Conservation (phyloP, 768 basidiomycete genomes). For the Paxillus rubicundulus region DNA sequence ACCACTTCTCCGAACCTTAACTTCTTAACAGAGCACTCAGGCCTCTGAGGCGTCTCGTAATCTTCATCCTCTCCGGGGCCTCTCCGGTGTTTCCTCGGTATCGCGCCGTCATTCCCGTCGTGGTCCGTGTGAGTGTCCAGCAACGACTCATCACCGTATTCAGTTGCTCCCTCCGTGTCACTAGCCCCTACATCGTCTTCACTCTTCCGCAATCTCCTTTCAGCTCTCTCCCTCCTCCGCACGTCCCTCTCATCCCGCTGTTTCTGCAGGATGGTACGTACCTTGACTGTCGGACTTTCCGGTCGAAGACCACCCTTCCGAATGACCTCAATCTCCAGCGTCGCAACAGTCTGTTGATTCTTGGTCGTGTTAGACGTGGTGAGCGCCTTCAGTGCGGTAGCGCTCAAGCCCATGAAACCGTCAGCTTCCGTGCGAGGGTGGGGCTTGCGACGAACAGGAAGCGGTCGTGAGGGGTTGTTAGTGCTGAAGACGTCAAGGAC, state of each 20-base stretch:
- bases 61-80: slow-evolving; percentile 84
- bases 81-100: slow-evolving; percentile 44
- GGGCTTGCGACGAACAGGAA: slow-evolving; percentile 45
- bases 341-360: slow-evolving; percentile 66
- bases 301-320: slow-evolving; percentile 68
- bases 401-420: slow-evolving; percentile 64
- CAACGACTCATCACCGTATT: slow-evolving; percentile 6
- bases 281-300: slow-evolving; percentile 76
- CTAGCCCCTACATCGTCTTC: slow-evolving; percentile 29
- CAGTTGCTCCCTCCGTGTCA: slow-evolving; percentile 31
- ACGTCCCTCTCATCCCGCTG: slow-evolving; percentile 60
- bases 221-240: slow-evolving; percentile 57
- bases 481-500: slow-evolving; percentile 39
- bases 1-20: slow-evolving; percentile 36
- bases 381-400: slow-evolving; percentile 64
- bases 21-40: slow-evolving; percentile 40
- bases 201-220: slow-evolving; percentile 51
- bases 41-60: slow-evolving; percentile 62
- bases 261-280: slow-evolving; percentile 64
- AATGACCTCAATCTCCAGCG: slow-evolving; percentile 68
- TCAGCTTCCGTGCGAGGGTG: slow-evolving; percentile 35
- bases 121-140: slow-evolving; percentile 4
- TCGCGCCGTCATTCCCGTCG: slow-evolving; percentile 28
- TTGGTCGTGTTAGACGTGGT: slow-evolving; percentile 69
- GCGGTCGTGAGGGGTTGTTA: slow-evolving; percentile 26